Base-by-base conservation (phyloP, 2,329 filamentous ascomycete species). In the Fusarium irregulare region DNA sequence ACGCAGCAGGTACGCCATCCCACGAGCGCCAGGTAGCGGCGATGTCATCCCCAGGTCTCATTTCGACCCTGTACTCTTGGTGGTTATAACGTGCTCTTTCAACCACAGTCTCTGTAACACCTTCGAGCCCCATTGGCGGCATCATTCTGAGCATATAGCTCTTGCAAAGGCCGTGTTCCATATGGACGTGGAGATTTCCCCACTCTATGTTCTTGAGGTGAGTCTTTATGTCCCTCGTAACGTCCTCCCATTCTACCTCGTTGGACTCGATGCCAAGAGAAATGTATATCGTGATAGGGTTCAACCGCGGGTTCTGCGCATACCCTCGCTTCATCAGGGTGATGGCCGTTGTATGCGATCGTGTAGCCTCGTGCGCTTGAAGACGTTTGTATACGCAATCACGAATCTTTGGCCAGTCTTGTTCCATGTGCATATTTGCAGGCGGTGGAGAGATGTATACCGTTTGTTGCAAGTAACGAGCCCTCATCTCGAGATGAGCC, bases 131-230 rank as follows among this genome's bases (percentile, higher is more conserved):
- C 14, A 44, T 44, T 44, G 41, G 20, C 4, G 41, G 41, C 13
- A 14, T 23, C 21, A 25, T 44, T 14, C 20, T 23, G 13, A 44
- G 21, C 10, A 44, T 44, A 11, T 44, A 23, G 14, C 41, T 44
- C 41, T 23, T 23, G 41, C 21, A 44, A 23, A 44, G 9, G 10
- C 21, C 41, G 14, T 65, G 55, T 16, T 68, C 64, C 11, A 61
- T 14, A 6, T 46, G 37, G 12, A 57, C 30, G 7, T 8, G 3
- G 7, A 66, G 20, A n/a, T 6, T 11, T 4, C 37, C 4, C 54
- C 53, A 64, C 13, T 21, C 50, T 21, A 32, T 32, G 13, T 20
- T 6, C 20, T 27, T 16, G 7, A 48, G 34, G 21, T 50, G 45
- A 18, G 32, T 4, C 4, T 40, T 20, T 7, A 44, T 47, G 18